Base-by-base conservation (phyloP, 139 green algal genomes). In the Volvox africanus region DNA sequence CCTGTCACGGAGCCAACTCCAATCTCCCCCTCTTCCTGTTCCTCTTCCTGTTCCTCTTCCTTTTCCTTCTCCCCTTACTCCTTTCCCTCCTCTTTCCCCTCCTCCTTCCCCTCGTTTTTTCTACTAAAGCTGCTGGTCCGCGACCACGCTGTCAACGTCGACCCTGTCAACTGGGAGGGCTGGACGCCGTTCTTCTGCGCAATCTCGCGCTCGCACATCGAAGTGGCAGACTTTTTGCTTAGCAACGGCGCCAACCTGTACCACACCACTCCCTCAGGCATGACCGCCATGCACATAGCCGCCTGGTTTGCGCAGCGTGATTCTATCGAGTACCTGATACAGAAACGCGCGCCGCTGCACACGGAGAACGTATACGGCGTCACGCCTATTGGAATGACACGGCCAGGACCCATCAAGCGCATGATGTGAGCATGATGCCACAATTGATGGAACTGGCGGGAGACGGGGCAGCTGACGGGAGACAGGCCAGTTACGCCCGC, bases 181-280 rank as follows among this genome's bases (percentile, higher is more conserved):
- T 92, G 91, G 86, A 93, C 91, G 35, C 91, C 91, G 0, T 35
- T 93, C 30, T 87, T 90, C 61, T 90, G 80, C 86, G 86, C 91
- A 30, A 67, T 93, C 36, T 33, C n/a, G 18, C 61, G 86, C 18
- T 80, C 68, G 1, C 87, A 93, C 80, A 35, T 92, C 2, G 80
- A 89, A 21, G 62, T 93, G 32, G 86, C 88, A 0, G 85, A 93
- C 61, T 92, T 83, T 61, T 61, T 93, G 30, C 61, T 93, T 13
- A 75, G 89, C 86, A 68, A 36, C 33, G 78, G 65, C 19, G 83
- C 90, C 32, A 82, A 82, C 37, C 84, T 89, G 68, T 35, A 71
- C 84, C 69, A 89, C 84, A 82, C 84, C 37, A 82, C 84, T 0
- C 84, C 84, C 84, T 22, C 36, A 1, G 84, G 84, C 84, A 89